Evolutionary conservation across 352 stramenopile genomes (phyloP), one percentile per base, ranked within the genome.

Genomic region (Phytopythium sindhum): DNA sequence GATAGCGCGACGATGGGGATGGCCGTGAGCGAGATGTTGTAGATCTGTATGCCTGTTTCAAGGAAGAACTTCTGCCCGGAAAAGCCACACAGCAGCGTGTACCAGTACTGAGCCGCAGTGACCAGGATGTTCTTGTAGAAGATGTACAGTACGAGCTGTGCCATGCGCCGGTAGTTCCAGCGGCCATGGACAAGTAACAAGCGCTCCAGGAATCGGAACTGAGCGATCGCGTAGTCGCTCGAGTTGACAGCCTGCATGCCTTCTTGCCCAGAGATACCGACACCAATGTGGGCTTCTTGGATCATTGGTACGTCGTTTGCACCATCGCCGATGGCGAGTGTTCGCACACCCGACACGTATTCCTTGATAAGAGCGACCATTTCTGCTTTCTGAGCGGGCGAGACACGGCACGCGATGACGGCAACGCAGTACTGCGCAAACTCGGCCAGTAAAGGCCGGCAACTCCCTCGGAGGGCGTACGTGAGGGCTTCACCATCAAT

Each of bases 221-320:
- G 85, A 0, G 87, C 93, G 61, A 98, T 97, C 14, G 93, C 91
- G 62, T 97, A 98, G 77, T 98, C 94, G 33, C 87, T 95, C 28
- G 92, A 93, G 67, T 97, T 98, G 10, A 98, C 93, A 8, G 94
- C 89, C 66, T 98, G 95, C 69, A 96, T 84, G 19, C 93, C 93
- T 70, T 98, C 93, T 65, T 97, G 89, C 0, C 93, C 93, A 2
- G 77, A 92, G 50, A 98, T 97, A 4, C 93, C 93, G 10, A 98
- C 81, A 37, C 92, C 93, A 24, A 98, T 78, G 58, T 98, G 86
- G 23, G 89, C 92, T 68, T 92, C 85, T 72, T 98, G 90, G 57
- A 98, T 97, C 95, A 98, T 98, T 17, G 88, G 90, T 3, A 98
- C 95, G 63, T 98, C 95, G 64, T 98, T 98, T 1, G 95, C 95